Percentiles rank a stretch among this genome's conserved stretches.
Evolutionary conservation across 163 green algal genomes (phyloP).

Genomic region (Scenedesmus sp.): DNA sequence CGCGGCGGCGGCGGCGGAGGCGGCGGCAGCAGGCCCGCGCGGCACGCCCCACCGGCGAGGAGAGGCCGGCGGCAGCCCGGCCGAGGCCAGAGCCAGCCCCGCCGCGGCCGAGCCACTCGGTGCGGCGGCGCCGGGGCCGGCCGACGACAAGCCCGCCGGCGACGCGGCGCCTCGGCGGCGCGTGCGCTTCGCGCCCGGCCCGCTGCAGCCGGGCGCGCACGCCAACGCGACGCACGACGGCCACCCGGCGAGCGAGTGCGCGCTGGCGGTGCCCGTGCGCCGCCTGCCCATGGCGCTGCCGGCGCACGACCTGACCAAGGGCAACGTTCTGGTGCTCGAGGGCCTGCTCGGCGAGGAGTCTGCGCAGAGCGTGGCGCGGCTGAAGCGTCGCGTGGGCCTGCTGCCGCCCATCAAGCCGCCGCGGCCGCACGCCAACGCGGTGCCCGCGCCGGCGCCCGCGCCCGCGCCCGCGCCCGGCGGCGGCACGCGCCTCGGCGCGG

Average conservation of each 20-base stretch:
- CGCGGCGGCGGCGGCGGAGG: neutral
- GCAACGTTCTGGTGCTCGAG: constrained; percentile 42
- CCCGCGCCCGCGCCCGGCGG: too few species aligned
- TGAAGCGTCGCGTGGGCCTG: constrained; percentile 39
- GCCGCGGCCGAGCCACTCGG: too few species aligned
- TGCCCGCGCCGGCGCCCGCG: too few species aligned
- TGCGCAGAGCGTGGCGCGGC: constrained; percentile 3
- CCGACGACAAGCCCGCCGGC: too few species aligned
- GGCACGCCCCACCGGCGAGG: neutral
- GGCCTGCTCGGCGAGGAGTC: constrained; percentile 24
- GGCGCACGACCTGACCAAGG: constrained; percentile 24
- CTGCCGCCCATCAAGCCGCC: constrained; percentile 32
- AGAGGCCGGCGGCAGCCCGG: neutral
- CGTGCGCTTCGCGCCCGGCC: constrained; percentile 30
- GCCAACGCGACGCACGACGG: constrained; percentile 26
- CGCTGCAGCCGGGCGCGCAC: neutral
- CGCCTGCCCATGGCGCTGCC: constrained; percentile 1
- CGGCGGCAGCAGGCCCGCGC: neutral
- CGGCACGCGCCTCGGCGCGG: too few species aligned
- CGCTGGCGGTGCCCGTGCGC: constrained; percentile 23
- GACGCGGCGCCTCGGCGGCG: too few species aligned
- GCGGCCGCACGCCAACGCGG: constrained; percentile 11
- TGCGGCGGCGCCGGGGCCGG: too few species aligned
- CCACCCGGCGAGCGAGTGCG: constrained; percentile 34
- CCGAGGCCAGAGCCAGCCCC: neutral